Evolutionary conservation across 2,329 filamentous ascomycete species (phyloP), one percentile per base, ranked within the genome.

Genomic region (Cercospora berteroae): DNA sequence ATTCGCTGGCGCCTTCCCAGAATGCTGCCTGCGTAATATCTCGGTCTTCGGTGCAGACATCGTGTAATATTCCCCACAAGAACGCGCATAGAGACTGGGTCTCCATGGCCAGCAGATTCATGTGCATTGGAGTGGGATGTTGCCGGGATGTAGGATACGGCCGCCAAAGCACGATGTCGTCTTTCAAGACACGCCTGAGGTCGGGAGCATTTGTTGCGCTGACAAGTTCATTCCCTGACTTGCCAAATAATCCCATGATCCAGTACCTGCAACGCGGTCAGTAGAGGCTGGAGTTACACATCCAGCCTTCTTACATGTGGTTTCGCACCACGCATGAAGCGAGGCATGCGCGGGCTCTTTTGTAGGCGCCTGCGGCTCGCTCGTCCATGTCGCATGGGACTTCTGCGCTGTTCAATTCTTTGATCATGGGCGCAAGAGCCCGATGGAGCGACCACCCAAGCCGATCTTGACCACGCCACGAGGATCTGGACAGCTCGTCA

Each of bases 221-320:
- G 44, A 48, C 44, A 6, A 48, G 8, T 2, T 48, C 44, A 8
- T 48, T 48, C 13, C 44, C 44, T 18, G 44, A 48, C 20, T 23
- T 48, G 8, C 44, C 44, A 8, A 48, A 48, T 5, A 48, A 6
- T 20, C 44, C 44, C 44, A 48, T 48, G 10, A 48, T 48, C 44
- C 44, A 48, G 44, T 48, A 48, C 44, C 44, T 48, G 44, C 44
- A 9, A 20, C 6, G 18, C 18, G 25, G 18, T 56, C 23, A 56
- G 52, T 25, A 3, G n/a, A 29, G 25, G n/a, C n/a, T n/a, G n/a
- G n/a, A n/a, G n/a, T n/a, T n/a, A n/a, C n/a, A n/a, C n/a, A n/a
- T n/a, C n/a, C n/a, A n/a, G n/a, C n/a, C n/a, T n/a, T n/a, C 52
- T 56, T 9, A 56, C 52, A 27, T 56, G 52, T 56, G 52, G n/a